Percentiles rank a stretch among this genome's conserved stretches.
Evolutionary conservation across 73 alveolate species (phyloP).

Genomic region (Paramecium biaurelia): DNA sequence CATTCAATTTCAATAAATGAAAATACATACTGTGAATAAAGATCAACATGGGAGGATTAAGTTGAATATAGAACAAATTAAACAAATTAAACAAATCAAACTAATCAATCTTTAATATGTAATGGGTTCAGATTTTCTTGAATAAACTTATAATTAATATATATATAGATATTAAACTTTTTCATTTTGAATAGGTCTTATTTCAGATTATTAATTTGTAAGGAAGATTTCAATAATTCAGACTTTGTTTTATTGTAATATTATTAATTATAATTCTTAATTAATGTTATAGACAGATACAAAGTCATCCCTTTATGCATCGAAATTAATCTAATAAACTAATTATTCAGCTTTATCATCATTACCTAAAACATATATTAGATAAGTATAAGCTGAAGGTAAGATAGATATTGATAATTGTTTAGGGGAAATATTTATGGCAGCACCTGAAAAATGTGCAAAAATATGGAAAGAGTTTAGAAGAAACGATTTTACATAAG

Average conservation of each 20-base stretch:
- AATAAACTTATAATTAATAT: background rate
- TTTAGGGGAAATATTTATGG: conserved; percentile 39
- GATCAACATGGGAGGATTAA: background rate
- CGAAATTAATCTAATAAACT: conserved; percentile 1
- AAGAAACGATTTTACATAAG: conserved; percentile 23
- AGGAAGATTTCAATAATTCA: background rate
- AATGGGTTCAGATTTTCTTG: conserved; percentile 12
- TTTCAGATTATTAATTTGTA: background rate
- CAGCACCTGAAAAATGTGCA: conserved; percentile 29
- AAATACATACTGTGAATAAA: background rate
- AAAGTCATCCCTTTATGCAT: conserved; percentile 20
- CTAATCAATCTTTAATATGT: background rate
- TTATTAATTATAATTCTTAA: background rate
- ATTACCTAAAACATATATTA: background rate
- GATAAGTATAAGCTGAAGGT: conserved; percentile 28
- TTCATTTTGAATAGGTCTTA: background rate
- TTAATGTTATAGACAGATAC: background rate
- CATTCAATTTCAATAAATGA: conserved; percentile 37
- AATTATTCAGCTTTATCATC: conserved; percentile 38
- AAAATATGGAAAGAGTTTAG: conserved; percentile 46
- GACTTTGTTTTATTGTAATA: background rate
- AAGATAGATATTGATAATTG: background rate
- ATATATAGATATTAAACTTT: background rate
- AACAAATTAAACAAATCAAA: background rate
- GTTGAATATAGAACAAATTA: background rate